A percentile compares a stretch with the other conserved stretches of the same genome.
Evolutionary conservation across 1,284 basidiomycete species (phyloP).

Genomic region (Heliocybe sulcata): DNA sequence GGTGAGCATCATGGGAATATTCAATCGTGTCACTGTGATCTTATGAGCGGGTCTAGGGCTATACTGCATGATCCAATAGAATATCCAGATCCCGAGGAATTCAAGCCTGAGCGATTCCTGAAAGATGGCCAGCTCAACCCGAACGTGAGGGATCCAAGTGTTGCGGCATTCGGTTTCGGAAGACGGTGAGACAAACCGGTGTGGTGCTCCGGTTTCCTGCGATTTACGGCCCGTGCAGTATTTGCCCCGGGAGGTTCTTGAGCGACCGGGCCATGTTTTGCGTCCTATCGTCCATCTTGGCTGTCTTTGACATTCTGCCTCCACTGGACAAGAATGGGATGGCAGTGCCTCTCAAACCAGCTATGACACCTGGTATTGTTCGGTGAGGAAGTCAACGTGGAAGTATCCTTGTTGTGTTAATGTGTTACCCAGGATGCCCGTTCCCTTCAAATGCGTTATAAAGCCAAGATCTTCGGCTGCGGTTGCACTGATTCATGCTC

Average conservation of each 20-base stretch:
- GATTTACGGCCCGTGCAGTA: background rate
- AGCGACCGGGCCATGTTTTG: background rate
- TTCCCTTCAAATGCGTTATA: background rate
- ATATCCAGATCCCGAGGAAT: constrained; percentile 23
- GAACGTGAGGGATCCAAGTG: constrained; percentile 15
- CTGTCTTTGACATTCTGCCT: background rate
- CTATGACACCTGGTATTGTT: background rate
- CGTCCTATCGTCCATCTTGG: background rate
- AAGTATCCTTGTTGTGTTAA: too few species aligned
- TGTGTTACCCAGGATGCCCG: background rate
- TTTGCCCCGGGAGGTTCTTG: background rate
- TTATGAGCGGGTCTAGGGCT: background rate
- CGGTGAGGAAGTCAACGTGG: background rate
- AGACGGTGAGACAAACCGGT: constrained; percentile 18
- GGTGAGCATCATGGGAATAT: constrained; percentile 14
- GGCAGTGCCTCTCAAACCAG: background rate
- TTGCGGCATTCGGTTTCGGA: constrained; percentile 23
- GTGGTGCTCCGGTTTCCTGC: too few species aligned
- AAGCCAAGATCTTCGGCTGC: background rate
- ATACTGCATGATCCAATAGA: constrained; percentile 17
- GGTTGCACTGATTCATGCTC: background rate
- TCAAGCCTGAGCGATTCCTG: constrained; percentile 26
- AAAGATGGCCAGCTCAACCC: constrained; percentile 20
- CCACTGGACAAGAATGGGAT: background rate
- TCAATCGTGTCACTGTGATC: background rate